Evolutionary conservation across 768 basidiomycete species (phyloP).

Genomic region (Macrolepiota dolichaula): DNA sequence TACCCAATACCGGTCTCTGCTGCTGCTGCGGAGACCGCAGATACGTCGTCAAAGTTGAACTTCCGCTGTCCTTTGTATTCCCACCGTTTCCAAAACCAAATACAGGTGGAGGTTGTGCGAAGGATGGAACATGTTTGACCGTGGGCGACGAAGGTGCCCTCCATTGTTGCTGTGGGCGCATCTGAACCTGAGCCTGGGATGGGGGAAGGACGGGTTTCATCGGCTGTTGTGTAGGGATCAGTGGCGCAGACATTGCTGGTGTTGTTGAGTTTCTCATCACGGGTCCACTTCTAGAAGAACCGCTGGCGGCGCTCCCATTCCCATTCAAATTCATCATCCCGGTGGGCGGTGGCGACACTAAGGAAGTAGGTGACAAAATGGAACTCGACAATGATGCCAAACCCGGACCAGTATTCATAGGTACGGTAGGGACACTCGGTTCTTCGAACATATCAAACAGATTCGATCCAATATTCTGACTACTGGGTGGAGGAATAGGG

Average conservation of each 20-base stretch:
- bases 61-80: background rate
- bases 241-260: slow-evolving; percentile 4
- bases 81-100: slow-evolving; percentile 1
- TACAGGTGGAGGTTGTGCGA: background rate
- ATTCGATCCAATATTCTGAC: background rate
- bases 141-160: slow-evolving; percentile 9
- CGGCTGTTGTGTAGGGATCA: slow-evolving; percentile 1
- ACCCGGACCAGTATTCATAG: background rate
- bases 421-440: background rate
- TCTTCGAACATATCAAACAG: slow-evolving; percentile 6
- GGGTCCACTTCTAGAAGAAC: background rate
- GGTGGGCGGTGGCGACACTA: background rate
- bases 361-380: background rate
- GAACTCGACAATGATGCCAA: background rate
- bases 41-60: background rate
- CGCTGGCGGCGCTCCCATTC: background rate
- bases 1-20: slow-evolving; percentile 13
- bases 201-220: slow-evolving; percentile 12
- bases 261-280: slow-evolving; percentile 14
- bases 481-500: slow-evolving; percentile 20
- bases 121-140: background rate
- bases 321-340: background rate
- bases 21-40: slow-evolving; percentile 7
- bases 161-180: slow-evolving; percentile 5
- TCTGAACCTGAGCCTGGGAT: slow-evolving; percentile 17